Evolutionary conservation across 495 filamentous ascomycete genomes (phyloP).

Genomic region (Lophiotrema nucula): DNA sequence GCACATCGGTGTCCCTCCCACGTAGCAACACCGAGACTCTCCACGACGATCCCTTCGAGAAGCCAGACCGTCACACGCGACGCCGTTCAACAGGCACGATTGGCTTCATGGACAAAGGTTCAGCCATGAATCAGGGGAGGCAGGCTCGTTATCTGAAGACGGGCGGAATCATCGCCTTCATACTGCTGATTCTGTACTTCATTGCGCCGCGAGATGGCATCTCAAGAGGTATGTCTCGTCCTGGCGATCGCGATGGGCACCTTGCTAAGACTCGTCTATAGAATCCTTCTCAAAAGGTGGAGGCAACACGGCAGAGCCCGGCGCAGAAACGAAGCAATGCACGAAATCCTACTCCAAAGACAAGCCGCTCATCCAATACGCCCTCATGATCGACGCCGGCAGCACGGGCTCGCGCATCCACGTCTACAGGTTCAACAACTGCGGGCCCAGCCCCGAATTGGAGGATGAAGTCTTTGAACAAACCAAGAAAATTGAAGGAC

Average conservation of each 20-base stretch:
- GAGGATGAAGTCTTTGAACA: conserved; percentile 88
- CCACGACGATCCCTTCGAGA: conserved; percentile 47
- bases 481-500: conserved; percentile 73
- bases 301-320: conserved; percentile 48
- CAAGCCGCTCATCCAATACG: conserved; percentile 95
- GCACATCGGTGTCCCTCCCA: conserved; percentile 44
- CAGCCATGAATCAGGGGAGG: conserved; percentile 51
- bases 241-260: not conserved
- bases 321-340: conserved; percentile 68
- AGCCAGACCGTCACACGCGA: conserved; percentile 42
- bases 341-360: conserved; percentile 73
- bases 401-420: conserved; percentile 97
- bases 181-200: conserved; percentile 74
- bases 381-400: conserved; percentile 96
- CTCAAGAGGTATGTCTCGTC: conserved; percentile 20
- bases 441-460: conserved; percentile 89
- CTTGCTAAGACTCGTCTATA: not conserved
- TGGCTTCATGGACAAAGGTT: conserved; percentile 40
- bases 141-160: conserved; percentile 73
- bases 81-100: conserved; percentile 22
- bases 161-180: conserved; percentile 68
- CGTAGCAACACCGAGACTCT: conserved; percentile 29
- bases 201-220: conserved; percentile 58
- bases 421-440: conserved; percentile 99
- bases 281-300: conserved; percentile 33